Percentiles rank a stretch among this genome's conserved stretches.
Evolutionary conservation across 345 rosid species (phyloP).

Genomic region (Psidium friedrichsthalianum): DNA sequence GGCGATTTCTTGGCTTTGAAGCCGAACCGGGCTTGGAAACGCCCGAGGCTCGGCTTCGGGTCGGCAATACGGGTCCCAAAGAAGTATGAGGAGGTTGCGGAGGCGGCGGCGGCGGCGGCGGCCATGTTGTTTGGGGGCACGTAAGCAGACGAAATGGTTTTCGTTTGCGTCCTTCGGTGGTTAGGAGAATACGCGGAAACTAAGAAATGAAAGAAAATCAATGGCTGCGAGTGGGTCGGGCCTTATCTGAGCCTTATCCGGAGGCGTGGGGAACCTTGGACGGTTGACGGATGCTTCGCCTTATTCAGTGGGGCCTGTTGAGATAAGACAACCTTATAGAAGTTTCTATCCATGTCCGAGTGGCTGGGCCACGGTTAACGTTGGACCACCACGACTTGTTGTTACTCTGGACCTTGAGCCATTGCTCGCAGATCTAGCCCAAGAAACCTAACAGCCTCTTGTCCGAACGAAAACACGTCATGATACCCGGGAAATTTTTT

Average conservation of each 20-base stretch:
- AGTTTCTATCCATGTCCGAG: neutral
- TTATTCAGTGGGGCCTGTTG: slow-evolving; percentile 9
- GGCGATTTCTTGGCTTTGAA: slow-evolving; percentile 37
- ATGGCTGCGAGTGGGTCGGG: slow-evolving; percentile 12
- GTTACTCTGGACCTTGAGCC: neutral
- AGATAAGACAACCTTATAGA: neutral
- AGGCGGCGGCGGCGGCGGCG: slow-evolving; percentile 30
- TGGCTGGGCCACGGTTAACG: neutral
- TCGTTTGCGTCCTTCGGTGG: neutral
- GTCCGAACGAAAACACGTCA: neutral
- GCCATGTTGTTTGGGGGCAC: neutral
- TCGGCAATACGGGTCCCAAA: slow-evolving; percentile 30
- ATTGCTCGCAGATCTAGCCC: neutral
- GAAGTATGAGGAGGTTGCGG: slow-evolving; percentile 46
- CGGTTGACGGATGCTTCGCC: slow-evolving; percentile 17
- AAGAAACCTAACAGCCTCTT: neutral
- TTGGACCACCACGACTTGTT: neutral
- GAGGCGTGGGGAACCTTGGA: slow-evolving; percentile 13
- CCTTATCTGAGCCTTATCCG: slow-evolving; percentile 41
- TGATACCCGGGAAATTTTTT: neutral
- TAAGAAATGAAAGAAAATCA: neutral
- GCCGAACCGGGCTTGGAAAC: slow-evolving; percentile 46
- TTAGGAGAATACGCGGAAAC: neutral
- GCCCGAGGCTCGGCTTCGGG: slow-evolving; percentile 14
- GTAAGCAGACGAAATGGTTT: neutral